Base-by-base conservation (phyloP, 2,329 filamentous ascomycete species). In the Calonectria hawksworthii region DNA sequence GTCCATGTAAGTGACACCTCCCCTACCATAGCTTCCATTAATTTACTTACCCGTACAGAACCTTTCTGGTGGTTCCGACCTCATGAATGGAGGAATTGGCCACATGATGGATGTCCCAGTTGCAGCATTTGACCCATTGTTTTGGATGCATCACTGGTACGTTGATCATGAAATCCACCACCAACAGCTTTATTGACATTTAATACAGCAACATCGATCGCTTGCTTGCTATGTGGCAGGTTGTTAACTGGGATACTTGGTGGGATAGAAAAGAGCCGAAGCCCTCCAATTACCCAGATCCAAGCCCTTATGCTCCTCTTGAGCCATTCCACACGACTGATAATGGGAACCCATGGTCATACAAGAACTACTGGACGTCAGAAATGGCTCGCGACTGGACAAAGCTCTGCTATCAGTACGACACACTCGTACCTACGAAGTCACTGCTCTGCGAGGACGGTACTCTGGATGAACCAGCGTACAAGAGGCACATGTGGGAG, bases 51-150 rank as follows among this genome's bases (percentile, higher is more conserved):
- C 8, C 26, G 13, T 7, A 18, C 32, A 73, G 71, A 36, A 38
- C 14, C 30, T 76, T 11, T 34, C 38, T 26, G 74, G 74, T 14
- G 72, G 64, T 70, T 77, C 78, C 28, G 76, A 74, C 8, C 74
- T 83, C 10, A 85, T 83, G 3, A 82, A 81, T 2, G 75, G 72
- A 16, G 74, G 54, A 14, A 36, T 78, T 21, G 91, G 92, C 1
- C 90, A 92, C 75, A 92, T 90, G 89, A 86, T 83, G 23, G 88
- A 87, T 74, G 86, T 88, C 16, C 86, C 89, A 38, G 90, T 90
- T 74, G 90, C 92, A 14, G 88, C 90, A 0, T 94, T 92, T 80
- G 93, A 94, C 80, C 92, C 92, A 0, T 83, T 91, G 11, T 94
- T 93, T 83, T 92, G 88, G 88, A 84, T 93, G 6, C 91, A 93